Conservation (phyloP, 305 asterid genomes). For the Fraxinus xanthoxyloides region DNA sequence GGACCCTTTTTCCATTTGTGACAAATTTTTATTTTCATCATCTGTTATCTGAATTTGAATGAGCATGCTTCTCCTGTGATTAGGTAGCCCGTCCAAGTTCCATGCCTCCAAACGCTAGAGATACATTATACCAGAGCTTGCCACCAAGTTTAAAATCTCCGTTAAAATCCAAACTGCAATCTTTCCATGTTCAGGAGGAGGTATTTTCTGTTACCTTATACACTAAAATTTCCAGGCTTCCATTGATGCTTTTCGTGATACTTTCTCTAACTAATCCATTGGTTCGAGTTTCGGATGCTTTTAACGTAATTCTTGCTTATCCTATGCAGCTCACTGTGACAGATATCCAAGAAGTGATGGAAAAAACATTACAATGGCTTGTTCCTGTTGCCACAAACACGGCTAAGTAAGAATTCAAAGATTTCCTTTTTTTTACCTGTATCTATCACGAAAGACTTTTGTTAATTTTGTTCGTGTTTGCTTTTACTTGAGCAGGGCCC, state of each 20-base stretch:
- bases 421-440: not conserved
- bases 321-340: slow-evolving; percentile 48
- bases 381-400: slow-evolving; percentile 71
- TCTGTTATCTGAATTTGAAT: slow-evolving; percentile 8
- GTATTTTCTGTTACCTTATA: slow-evolving; percentile 32
- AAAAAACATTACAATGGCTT: slow-evolving; percentile 73
- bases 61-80: slow-evolving; percentile 17
- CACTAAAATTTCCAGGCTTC: not conserved
- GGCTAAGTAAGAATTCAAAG: slow-evolving; percentile 48
- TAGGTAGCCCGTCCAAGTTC: slow-evolving; percentile 68
- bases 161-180: slow-evolving; percentile 49
- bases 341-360: slow-evolving; percentile 79
- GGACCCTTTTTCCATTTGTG: not conserved
- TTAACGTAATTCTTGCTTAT: not conserved
- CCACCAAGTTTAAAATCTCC: slow-evolving; percentile 64
- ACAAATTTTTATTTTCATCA: not conserved
- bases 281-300: not conserved
- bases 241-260: not conserved
- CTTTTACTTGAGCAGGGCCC: slow-evolving; percentile 46
- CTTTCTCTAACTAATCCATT: not conserved
- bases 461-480: slow-evolving; percentile 1
- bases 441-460: slow-evolving; percentile 11
- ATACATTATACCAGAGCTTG: slow-evolving; percentile 61
- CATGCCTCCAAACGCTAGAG: slow-evolving; percentile 48
- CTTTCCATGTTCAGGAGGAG: slow-evolving; percentile 61